Base-by-base conservation (phyloP, 345 rosid species). In the Bruguiera gymnorhiza region DNA sequence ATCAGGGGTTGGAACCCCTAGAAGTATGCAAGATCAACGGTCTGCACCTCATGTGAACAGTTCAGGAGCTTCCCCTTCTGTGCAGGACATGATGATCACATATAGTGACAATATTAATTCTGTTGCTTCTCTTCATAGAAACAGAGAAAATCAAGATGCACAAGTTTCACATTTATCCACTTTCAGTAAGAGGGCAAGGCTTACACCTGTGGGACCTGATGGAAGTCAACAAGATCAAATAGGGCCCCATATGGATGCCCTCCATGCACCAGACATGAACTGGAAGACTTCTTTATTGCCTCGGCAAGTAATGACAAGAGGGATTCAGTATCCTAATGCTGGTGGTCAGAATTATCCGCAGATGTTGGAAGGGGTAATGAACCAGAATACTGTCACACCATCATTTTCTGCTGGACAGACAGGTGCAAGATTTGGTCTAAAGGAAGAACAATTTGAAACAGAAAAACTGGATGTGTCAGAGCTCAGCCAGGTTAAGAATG, bases 361-460 rank as follows among this genome's bases (percentile, higher is more conserved):
- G 73, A 81, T 84, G 73, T 76, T 82, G 66, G 97, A 88, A 48
- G 92, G 93, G 69, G 83, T 81, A 64, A 59, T 84, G 77, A 90
- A 92, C 80, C 87, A 87, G 69, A 93, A 84, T 78, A 67, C 82
- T 72, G 86, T 85, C 59, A 74, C 87, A 58, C 71, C 85, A 75
- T 78, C 87, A 27, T 82, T 86, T 61, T 71, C 82, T 68, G 73
- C 95, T 54, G 95, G 83, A 69, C 91, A 86, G 66, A 79, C 79
- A 59, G 82, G 79, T 70, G 69, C 82, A 84, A 85, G 96, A 82
- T 80, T 72, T 75, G 77, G 79, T 67, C 79, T 87, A 29, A 87
- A 90, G 83, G 92, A 89, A 76, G 98, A 89, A 70, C 98, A 86
- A 56, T 79, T 85, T 68, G 99, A 92, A 71, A 70, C 83, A 1